A percentile compares a stretch with the other conserved stretches of the same genome.
These are phyloP conservation scores for Fragosphaeria purpurea DNA, from an alignment of 2,329 filamentous ascomycete genomes.

Conservation along the genomic window DNA sequence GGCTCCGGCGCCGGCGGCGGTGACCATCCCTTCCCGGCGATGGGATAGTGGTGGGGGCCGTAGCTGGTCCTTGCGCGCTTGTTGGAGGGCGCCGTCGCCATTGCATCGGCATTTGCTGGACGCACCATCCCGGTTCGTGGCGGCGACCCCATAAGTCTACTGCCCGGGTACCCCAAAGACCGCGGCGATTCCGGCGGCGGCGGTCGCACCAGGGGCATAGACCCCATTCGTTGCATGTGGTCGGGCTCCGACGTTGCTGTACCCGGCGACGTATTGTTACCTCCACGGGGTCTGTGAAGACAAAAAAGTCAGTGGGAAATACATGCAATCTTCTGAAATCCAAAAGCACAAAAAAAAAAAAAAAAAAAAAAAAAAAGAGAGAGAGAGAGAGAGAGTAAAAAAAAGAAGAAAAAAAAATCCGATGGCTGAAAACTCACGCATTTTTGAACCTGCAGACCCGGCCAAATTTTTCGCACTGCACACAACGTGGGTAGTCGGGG, in stretches of 20 bases:
- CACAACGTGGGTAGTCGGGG: conserved; percentile 74
- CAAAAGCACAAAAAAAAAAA: not conserved
- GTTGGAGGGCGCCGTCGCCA: conserved; percentile 20
- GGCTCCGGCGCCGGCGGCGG: conserved; percentile 10
- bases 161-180: conserved; percentile 34
- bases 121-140: conserved; percentile 29
- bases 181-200: conserved; percentile 25
- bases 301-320: conserved; percentile 3
- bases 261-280: conserved; percentile 46
- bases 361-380: conserved; percentile 1
- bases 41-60: conserved; percentile 29
- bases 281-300: conserved; percentile 41
- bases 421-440: conserved; percentile 50
- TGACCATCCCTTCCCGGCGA: conserved; percentile 19
- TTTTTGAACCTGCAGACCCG: conserved; percentile 76
- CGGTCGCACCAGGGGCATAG: conserved; percentile 18
- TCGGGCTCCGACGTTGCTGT: conserved; percentile 42
- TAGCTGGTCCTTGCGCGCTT: conserved; percentile 42
- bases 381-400: too few species aligned
- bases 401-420: too few species aligned
- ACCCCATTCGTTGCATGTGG: conserved; percentile 27
- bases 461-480: conserved; percentile 88
- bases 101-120: conserved; percentile 20
- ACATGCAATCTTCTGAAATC: too few species aligned
- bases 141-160: conserved; percentile 27